Base-by-base conservation (phyloP, 2,329 filamentous ascomycete genomes). In the Chrysosporium keratinophilum region DNA sequence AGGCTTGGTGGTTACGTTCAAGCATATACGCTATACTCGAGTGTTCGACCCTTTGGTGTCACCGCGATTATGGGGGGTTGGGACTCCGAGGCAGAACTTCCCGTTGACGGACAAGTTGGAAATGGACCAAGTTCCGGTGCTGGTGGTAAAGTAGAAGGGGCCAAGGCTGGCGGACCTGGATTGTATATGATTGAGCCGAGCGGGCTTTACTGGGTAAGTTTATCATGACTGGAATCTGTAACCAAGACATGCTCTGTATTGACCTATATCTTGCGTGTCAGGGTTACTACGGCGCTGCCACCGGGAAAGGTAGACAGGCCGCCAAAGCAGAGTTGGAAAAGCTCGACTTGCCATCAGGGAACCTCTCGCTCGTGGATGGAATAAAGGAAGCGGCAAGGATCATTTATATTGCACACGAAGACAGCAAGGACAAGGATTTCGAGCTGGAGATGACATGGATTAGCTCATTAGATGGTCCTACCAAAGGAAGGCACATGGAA, bases 391-490 rank as follows among this genome's bases (percentile, higher is more conserved):
- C 93, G 34, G 93, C 93, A 54, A 79, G 89, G 58, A 98, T 98
- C 73, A 97, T 98, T 73, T 94, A 96, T 70, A 82, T 95, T 57
- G 90, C 91, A 47, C 93, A 98, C 69, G 93, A 97, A 71, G 93
- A 98, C 71, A 97, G 91, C 78, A 97, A 97, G 77, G 93, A 97
- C 75, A 98, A 98, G 78, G 93, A 97, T 61, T 98, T 97, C 66
- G 93, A 98, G 81, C 78, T 98, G 56, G 93, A 98, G 77, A 94
- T 98, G 89, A 95, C 88, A 56, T 98, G 93, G 93, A 87, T 97
- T 70, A 96, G 89, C 71, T 81, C 79, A 51, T 72, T 83, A 46
- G 81, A 87, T 60, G 91, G 90, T 4, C 89, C 90, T 35, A 97
- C 90, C 58, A 91, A 94, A 76, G 93, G 93, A 59, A 82, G 84